These are phyloP conservation scores for Podospora pseudoanserina DNA, from an alignment of 495 filamentous ascomycete species.

Conservation along the genomic window DNA sequence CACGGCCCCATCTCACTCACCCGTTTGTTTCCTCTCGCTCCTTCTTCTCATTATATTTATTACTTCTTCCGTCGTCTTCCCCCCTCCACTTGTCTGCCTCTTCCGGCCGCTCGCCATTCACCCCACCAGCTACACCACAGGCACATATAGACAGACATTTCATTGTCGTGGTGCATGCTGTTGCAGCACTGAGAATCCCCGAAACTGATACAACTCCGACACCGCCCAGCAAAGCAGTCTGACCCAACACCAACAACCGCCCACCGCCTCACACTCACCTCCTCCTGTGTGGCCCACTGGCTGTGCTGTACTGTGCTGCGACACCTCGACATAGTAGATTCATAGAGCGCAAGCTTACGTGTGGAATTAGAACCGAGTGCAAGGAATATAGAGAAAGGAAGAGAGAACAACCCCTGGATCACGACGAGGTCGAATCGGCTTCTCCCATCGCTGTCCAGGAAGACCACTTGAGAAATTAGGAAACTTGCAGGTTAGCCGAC, in stretches of 20 bases:
- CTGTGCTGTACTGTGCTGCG: not conserved
- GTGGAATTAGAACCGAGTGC: not conserved
- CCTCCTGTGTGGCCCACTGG: not conserved
- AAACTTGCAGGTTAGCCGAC: conserved; percentile 20
- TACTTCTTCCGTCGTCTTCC: conserved; percentile 12
- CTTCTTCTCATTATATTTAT: conserved; percentile 6
- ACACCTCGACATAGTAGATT: not conserved
- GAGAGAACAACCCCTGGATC: not conserved
- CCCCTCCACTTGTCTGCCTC: not conserved
- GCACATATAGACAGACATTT: not conserved
- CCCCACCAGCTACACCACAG: not conserved
- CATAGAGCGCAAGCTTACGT: not conserved
- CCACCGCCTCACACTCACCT: conserved; percentile 3
- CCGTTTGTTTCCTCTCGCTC: conserved; percentile 12
- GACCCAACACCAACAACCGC: not conserved
- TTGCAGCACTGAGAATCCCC: conserved; percentile 6
- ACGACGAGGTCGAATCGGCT: conserved; percentile 3
- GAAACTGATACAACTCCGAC: conserved; percentile 3
- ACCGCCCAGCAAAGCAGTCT: conserved; percentile 2
- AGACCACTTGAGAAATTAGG: conserved; percentile 6
- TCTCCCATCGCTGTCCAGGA: not conserved
- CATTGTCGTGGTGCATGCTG: conserved; percentile 9
- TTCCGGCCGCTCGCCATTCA: not conserved
- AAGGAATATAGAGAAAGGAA: not conserved
- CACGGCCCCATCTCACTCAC: not conserved